A percentile compares a stretch with the other conserved stretches of the same genome.
Evolutionary conservation across 148 eudicot genomes (phyloP).

Genomic region (Vaccinium myrtillus): DNA sequence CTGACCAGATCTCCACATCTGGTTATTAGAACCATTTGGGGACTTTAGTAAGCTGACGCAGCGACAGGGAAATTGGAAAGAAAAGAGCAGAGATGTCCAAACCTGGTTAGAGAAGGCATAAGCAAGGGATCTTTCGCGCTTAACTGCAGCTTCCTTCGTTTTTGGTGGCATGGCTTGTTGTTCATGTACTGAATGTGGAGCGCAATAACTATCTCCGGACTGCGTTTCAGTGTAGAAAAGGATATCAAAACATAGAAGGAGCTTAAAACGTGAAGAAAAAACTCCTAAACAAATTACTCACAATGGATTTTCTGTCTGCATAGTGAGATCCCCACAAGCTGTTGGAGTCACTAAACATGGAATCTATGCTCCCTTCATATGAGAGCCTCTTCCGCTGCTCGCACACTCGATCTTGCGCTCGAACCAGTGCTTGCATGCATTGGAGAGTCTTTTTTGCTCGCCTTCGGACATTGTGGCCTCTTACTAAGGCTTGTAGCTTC

Average conservation of each 20-base stretch:
- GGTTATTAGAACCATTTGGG: constrained; percentile 7
- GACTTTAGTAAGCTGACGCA: constrained; percentile 11
- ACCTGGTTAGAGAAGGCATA: constrained; percentile 43
- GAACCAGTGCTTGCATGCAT: constrained; percentile 69
- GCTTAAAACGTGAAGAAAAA: background rate
- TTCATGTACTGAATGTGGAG: constrained; percentile 16
- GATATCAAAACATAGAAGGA: background rate
- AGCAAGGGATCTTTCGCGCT: constrained; percentile 31
- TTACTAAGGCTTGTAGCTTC: constrained; percentile 76
- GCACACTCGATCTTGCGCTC: constrained; percentile 62
- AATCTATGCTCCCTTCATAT: constrained; percentile 36
- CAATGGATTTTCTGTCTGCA: constrained; percentile 23
- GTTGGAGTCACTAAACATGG: constrained; percentile 22
- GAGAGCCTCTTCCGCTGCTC: constrained; percentile 72
- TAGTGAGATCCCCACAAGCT: constrained; percentile 20
- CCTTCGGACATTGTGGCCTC: constrained; percentile 83
- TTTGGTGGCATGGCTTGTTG: constrained; percentile 28
- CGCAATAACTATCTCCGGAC: constrained; percentile 26
- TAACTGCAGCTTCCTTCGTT: constrained; percentile 28
- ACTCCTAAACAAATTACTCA: constrained; percentile 12
- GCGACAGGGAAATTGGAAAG: background rate
- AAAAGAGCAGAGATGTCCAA: background rate
- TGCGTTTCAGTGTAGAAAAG: constrained; percentile 20
- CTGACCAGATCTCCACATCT: constrained; percentile 50
- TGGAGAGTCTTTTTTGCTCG: constrained; percentile 65